phyloP scores from a whole-genome alignment of 345 rosid species.

The Dipteronia sinensis region DNA sequence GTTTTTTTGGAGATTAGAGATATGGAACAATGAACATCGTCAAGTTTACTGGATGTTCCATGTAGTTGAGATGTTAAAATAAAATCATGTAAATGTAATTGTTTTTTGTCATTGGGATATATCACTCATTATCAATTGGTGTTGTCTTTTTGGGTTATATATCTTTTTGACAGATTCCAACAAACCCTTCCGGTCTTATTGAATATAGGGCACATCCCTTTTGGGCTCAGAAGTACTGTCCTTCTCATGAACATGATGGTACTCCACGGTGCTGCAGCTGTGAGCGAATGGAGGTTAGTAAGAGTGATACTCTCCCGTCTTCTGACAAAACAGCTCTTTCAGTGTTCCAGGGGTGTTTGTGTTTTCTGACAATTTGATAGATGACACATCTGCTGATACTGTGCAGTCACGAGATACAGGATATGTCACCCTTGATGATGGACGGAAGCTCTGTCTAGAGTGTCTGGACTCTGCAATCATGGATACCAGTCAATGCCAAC shows the following conservation, averaged over 20 bases:
- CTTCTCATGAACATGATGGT: constrained; percentile 84
- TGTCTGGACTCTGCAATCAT: constrained; percentile 95
- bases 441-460: constrained; percentile 92
- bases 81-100: neutral
- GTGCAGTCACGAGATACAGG: constrained; percentile 68
- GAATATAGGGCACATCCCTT: constrained; percentile 99
- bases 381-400: constrained; percentile 18
- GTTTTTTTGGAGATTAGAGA: neutral
- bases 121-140: constrained; percentile 24
- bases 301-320: neutral
- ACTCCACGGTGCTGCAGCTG: constrained; percentile 99
- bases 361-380: constrained; percentile 7
- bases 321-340: constrained; percentile 2
- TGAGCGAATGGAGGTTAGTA: constrained; percentile 98
- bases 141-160: constrained; percentile 31
- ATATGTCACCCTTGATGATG: constrained; percentile 80
- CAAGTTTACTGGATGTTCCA: neutral
- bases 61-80: constrained; percentile 9
- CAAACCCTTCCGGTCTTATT: constrained; percentile 88
- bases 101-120: constrained; percentile 15
- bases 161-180: constrained; percentile 77
- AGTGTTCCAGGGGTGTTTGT: neutral
- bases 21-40: neutral
- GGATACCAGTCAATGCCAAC: constrained; percentile 90
- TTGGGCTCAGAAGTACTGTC: constrained; percentile 97